phyloP scores from a whole-genome alignment of 2,329 filamentous ascomycete genomes.

The Fusarium sublunatum region DNA sequence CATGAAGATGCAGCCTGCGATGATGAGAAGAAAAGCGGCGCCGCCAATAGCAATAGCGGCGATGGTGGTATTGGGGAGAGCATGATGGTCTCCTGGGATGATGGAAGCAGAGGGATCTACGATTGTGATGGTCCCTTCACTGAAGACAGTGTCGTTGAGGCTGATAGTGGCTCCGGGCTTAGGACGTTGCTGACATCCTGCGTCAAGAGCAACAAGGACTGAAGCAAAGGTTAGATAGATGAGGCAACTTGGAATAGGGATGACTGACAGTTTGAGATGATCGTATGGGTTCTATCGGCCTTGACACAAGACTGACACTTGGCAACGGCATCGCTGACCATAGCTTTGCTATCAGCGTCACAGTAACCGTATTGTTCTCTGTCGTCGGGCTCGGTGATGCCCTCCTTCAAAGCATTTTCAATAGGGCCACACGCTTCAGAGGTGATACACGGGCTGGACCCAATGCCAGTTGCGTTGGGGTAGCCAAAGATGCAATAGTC shows the following conservation, averaged over 20 bases:
- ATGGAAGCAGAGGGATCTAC: conserved; percentile 49
- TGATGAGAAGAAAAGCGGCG: conserved; percentile 52
- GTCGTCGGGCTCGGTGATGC: conserved; percentile 51
- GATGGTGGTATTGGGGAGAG: conserved; percentile 55
- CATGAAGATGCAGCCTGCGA: conserved; percentile 57
- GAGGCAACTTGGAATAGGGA: background rate
- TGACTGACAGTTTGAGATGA: conserved; percentile 62
- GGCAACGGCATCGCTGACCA: conserved; percentile 49
- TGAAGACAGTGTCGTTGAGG: conserved; percentile 61
- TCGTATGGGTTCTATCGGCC: conserved; percentile 55
- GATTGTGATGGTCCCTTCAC: conserved; percentile 47
- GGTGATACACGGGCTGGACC: conserved; percentile 62
- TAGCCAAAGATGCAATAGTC: conserved; percentile 65
- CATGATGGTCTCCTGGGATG: conserved; percentile 18
- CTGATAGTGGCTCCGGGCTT: conserved; percentile 50
- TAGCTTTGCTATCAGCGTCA: conserved; percentile 52
- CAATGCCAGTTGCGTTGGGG: conserved; percentile 59
- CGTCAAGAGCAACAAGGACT: conserved; percentile 64
- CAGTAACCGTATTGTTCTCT: conserved; percentile 61
- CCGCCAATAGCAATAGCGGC: conserved; percentile 58
- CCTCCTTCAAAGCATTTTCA: conserved; percentile 54
- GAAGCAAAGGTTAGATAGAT: conserved; percentile 5
- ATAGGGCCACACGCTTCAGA: conserved; percentile 62
- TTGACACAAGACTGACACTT: conserved; percentile 60
- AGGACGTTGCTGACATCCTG: conserved; percentile 63